Conservation (phyloP, 352 stramenopile genomes). For the Pythium grandisporangium region DNA sequence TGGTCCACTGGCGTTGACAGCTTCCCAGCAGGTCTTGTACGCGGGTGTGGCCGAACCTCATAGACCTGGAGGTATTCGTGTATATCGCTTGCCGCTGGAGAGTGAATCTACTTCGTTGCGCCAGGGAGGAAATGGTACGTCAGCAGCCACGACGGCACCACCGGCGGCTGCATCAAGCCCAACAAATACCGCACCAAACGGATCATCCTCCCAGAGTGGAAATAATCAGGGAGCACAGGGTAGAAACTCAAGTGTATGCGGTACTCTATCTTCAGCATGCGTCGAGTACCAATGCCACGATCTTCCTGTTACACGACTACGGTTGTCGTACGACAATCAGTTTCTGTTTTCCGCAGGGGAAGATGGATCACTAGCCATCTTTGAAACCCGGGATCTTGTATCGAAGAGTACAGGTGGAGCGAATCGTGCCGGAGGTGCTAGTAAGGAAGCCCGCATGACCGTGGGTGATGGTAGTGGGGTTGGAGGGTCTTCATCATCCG, state of each 20-base stretch:
- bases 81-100: slow-evolving; percentile 65
- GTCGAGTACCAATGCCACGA: slow-evolving; percentile 78
- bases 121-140: too few relatives aligned
- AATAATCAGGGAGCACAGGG: neutral
- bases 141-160: too few relatives aligned
- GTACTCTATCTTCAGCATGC: too few relatives aligned
- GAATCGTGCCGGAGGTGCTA: slow-evolving; percentile 8
- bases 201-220: neutral
- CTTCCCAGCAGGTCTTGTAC: slow-evolving; percentile 87
- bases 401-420: slow-evolving; percentile 29
- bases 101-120: too few relatives aligned
- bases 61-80: slow-evolving; percentile 52
- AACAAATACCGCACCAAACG: neutral
- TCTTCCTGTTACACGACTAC: slow-evolving; percentile 57
- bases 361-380: slow-evolving; percentile 87
- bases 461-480: slow-evolving; percentile 6
- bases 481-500: slow-evolving; percentile 8
- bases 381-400: slow-evolving; percentile 72
- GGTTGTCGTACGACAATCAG: slow-evolving; percentile 85
- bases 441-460: slow-evolving; percentile 7
- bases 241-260: too few relatives aligned
- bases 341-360: slow-evolving; percentile 91
- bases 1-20: slow-evolving; percentile 78
- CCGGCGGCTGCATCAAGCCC: neutral
- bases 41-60: slow-evolving; percentile 71